A percentile compares a stretch with the other conserved stretches of the same genome.
These are phyloP conservation scores for Aspergillus piperis DNA, from an alignment of 2,329 filamentous ascomycete genomes.

Conservation along the genomic window DNA sequence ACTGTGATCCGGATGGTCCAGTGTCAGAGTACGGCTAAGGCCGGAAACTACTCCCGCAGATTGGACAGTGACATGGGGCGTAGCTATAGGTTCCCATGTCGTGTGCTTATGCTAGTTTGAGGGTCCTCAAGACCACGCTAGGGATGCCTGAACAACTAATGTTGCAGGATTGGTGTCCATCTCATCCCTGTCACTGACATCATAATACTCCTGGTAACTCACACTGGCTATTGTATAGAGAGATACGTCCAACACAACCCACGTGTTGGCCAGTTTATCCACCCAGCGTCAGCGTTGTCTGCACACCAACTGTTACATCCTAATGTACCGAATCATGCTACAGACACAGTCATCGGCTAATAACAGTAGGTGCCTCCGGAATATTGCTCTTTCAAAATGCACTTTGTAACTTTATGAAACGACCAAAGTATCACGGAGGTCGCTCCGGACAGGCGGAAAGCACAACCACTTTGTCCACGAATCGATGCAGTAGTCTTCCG, in stretches of 20 bases:
- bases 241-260: not conserved
- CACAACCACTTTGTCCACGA: not conserved
- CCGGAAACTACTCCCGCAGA: not conserved
- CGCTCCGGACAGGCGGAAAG: not conserved
- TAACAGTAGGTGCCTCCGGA: not conserved
- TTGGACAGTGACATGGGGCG: not conserved
- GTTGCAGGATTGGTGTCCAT: not conserved
- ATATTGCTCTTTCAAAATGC: constrained; percentile 4
- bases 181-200: not conserved
- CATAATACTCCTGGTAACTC: not conserved
- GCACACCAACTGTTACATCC: not conserved
- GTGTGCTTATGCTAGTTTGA: not conserved
- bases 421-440: constrained; percentile 3
- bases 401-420: not conserved
- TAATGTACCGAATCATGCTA: not conserved
- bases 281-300: not conserved
- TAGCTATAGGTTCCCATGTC: not conserved
- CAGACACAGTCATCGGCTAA: not conserved
- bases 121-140: not conserved
- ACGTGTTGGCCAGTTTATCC: not conserved
- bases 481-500: not conserved
- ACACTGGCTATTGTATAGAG: not conserved
- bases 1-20: no score
- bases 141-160: not conserved
- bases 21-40: not conserved